Percentiles rank a stretch among this genome's conserved stretches.
Conservation (phyloP, 306 rosid species). For the Trifolium pratense region DNA sequence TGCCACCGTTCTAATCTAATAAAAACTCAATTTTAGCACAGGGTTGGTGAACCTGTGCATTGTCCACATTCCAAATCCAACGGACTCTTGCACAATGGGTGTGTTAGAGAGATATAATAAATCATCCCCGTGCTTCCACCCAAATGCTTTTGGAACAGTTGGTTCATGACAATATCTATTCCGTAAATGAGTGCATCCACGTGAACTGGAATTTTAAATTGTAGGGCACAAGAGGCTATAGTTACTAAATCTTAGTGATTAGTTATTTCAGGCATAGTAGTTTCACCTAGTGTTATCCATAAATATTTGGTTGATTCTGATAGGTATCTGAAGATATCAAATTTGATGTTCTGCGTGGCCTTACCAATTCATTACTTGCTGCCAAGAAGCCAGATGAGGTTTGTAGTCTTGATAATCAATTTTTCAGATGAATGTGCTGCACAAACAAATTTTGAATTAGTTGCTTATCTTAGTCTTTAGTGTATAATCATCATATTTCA, state of each 20-base stretch:
- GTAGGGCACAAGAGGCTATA: constrained; percentile 2
- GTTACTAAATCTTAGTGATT: not conserved
- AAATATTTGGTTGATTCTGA: constrained; percentile 37
- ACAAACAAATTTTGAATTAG: not conserved
- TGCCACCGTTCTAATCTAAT: not conserved
- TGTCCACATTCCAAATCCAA: not conserved
- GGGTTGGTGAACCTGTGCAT: not conserved
- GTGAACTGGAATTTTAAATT: constrained; percentile 24
- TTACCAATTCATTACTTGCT: constrained; percentile 80
- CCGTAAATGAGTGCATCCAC: constrained; percentile 28
- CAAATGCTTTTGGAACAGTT: not conserved
- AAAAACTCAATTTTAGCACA: not conserved
- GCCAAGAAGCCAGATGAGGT: constrained; percentile 95
- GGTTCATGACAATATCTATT: not conserved
- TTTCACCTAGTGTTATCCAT: constrained; percentile 27
- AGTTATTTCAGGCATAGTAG: constrained; percentile 15
- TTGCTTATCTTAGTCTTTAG: not conserved
- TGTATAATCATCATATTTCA: constrained; percentile 15
- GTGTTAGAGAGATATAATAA: too few relatives aligned
- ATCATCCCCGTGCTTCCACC: too few relatives aligned
- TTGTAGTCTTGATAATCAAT: too few relatives aligned
- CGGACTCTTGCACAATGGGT: too few relatives aligned
- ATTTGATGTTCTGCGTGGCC: constrained; percentile 86
- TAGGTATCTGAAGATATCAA: constrained; percentile 76
- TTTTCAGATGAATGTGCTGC: constrained; percentile 22